phyloP scores from a whole-genome alignment of 768 basidiomycete genomes.

The Mrakia blollopis region DNA sequence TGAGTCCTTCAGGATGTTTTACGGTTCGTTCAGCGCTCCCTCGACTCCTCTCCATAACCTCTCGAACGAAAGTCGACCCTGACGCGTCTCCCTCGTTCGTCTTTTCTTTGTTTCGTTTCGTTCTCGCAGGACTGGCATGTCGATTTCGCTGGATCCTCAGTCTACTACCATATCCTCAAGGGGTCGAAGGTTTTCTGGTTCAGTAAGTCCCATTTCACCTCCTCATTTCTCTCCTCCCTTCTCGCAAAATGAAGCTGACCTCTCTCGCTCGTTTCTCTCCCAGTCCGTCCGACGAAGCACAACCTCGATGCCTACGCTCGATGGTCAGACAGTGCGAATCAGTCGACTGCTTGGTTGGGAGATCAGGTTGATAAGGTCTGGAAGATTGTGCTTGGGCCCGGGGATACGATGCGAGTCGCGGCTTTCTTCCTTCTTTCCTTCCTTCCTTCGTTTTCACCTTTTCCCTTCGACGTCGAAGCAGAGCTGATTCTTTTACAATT shows the following conservation, averaged over 20 bases:
- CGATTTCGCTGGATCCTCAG: slow-evolving; percentile 73
- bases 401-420: slow-evolving; percentile 51
- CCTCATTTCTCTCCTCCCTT: neutral
- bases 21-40: slow-evolving; percentile 58
- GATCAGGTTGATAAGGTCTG: slow-evolving; percentile 79
- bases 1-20: slow-evolving; percentile 91
- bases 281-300: slow-evolving; percentile 26
- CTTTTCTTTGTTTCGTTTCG: neutral
- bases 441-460: no score
- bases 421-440: slow-evolving; percentile 45
- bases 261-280: neutral
- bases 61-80: no score
- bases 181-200: slow-evolving; percentile 95
- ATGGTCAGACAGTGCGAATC: slow-evolving; percentile 67
- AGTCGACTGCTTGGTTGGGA: slow-evolving; percentile 84
- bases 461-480: no score
- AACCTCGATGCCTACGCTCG: slow-evolving; percentile 28
- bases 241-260: neutral
- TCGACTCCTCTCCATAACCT: neutral
- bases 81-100: slow-evolving; percentile 15
- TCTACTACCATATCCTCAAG: slow-evolving; percentile 82
- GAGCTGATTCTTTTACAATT: no score
- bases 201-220: slow-evolving; percentile 40
- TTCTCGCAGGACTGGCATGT: slow-evolving; percentile 84
- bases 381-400: slow-evolving; percentile 49